Base-by-base conservation (phyloP, 1,139 yeast genomes). In the Taphrina communis region DNA sequence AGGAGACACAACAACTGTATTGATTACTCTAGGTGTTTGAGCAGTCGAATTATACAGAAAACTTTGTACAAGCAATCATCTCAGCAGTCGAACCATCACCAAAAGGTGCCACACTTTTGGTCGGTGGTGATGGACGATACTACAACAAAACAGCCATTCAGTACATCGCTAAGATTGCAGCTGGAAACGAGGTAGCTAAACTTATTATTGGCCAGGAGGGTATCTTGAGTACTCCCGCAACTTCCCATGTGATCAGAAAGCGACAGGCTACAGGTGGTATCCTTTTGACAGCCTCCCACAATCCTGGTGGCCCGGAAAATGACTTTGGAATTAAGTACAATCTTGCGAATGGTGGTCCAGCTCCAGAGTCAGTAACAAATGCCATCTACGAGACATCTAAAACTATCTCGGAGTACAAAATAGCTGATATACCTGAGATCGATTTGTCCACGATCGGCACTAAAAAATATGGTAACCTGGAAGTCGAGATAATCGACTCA, bases 311-410 rank as follows among this genome's bases (percentile, higher is more conserved):
- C 6, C 97, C 97, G 71, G 80, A 84, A 48, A 87, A 90, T 72
- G 99, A 94, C 77, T 85, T 93, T 78, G 99, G 99, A 70, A 94
- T 94, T 82, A 94, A 94, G 82, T 94, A 94, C 82, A 94, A 94
- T 79, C 83, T 95, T 79, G 86, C 90, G 72, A 93, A 94, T 76
- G 99, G 99, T 73, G 99, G 97, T 1, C 99, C 99, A 52, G 99
- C 99, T n/a, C 99, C 99, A 4, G 99, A 94, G 79, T 82, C 89
- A 21, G 95, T 94, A 72, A 94, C 99, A 38, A 85, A 95, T 80
- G 85, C 87, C 79, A 94, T 94, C 76, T 94, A 81, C 80, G 94
- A 88, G 71, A 84, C 82, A 52, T 86, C 96, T 35, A 84, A 84
- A 76, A 76, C 79, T 51, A 82, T 95, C 75, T 78, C 82, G 11